Base-by-base conservation (phyloP, 2,329 filamentous ascomycete species). In the Fusarium solani-melongenae region DNA sequence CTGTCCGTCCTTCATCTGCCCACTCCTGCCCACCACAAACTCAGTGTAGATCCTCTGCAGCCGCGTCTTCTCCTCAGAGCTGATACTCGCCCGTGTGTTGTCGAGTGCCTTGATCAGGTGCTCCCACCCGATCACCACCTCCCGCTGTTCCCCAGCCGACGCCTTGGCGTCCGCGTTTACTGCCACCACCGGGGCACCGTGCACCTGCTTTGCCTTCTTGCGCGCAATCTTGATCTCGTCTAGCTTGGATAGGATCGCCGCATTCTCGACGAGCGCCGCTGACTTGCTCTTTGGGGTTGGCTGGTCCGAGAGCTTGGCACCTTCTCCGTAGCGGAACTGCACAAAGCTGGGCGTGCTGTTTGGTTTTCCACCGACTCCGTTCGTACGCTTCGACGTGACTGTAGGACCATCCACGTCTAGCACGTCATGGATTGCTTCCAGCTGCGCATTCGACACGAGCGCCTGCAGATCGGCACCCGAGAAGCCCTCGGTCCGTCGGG, bases 361-460 rank as follows among this genome's bases (percentile, higher is more conserved):
- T 17, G 77, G 59, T 60, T 77, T 74, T 64, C 73, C 74, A 64
- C 71, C 60, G 66, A 82, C 79, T 72, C 82, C 81, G 71, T 79
- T 81, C n/a, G 81, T 79, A 12, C 80, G 80, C 53, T 79, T 81
- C 36, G 71, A 77, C 20, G 77, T 78, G 29, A 76, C 75, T 77
- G 49, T 90, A 86, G 77, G 74, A 6, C 72, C 92, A 90, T 62
- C 91, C 6, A 80, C 77, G 51, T 83, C 92, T 1, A 99, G 89
- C 3, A 97, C 91, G 75, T 98, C 95, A 80, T 99, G 96, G 73
- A 99, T 98, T 31, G 96, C 96, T 84, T 98, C 96, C 7, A 99
- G 88, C 81, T 99, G 96, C 0, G 96, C 95, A 76, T 99, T 99
- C 78, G 97, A 98, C 49, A 98, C 92, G 8, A 99, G 89, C 0